Evolutionary conservation across 345 rosid genomes (phyloP).

Genomic region (Cardamine occulta): DNA sequence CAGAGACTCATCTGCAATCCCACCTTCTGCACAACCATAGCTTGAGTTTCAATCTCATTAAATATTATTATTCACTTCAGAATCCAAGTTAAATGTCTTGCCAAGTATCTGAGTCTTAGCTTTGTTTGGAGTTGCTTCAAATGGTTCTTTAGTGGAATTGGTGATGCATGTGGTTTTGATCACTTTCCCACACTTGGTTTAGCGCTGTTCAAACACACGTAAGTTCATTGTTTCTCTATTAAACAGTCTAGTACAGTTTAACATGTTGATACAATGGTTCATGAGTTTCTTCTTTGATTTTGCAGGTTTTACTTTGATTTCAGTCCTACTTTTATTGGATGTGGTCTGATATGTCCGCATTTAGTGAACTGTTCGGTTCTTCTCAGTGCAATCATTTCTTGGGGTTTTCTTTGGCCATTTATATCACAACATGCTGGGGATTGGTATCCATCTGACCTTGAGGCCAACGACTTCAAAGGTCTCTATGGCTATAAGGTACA

Average conservation of each 20-base stretch:
- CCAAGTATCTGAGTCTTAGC: slow-evolving; percentile 78
- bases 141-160: slow-evolving; percentile 91
- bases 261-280: not conserved
- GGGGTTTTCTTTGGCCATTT: slow-evolving; percentile 91
- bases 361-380: slow-evolving; percentile 82
- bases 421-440: slow-evolving; percentile 67
- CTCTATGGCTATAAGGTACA: slow-evolving; percentile 83
- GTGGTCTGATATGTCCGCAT: slow-evolving; percentile 91
- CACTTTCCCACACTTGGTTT: slow-evolving; percentile 79
- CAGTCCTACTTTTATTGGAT: slow-evolving; percentile 89
- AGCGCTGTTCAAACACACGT: slow-evolving; percentile 72
- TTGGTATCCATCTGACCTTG: slow-evolving; percentile 81
- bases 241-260: not conserved
- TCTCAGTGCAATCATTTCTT: slow-evolving; percentile 78
- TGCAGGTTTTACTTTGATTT: slow-evolving; percentile 87
- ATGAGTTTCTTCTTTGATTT: not conserved
- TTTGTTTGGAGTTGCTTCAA: slow-evolving; percentile 89
- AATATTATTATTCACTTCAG: slow-evolving; percentile 45
- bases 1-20: not conserved
- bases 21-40: not conserved
- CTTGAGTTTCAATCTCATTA: not conserved
- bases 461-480: slow-evolving; percentile 77
- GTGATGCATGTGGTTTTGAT: slow-evolving; percentile 86
- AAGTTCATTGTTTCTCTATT: slow-evolving; percentile 28
- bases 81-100: slow-evolving; percentile 76